Evolutionary conservation across 139 green algal genomes (phyloP).

Genomic region (Picochlorum sp.): DNA sequence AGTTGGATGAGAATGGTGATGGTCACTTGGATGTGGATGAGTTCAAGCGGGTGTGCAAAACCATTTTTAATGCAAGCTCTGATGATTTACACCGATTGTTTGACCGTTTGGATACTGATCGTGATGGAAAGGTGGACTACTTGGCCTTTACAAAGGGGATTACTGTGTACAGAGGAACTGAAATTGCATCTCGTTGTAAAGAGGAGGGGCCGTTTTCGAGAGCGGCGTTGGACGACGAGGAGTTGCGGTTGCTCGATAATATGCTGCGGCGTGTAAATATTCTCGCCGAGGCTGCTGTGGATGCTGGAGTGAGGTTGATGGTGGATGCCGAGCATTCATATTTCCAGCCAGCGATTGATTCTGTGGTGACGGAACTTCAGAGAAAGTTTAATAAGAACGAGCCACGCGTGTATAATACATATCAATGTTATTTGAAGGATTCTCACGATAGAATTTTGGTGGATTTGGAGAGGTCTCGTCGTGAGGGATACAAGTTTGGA

Average conservation of each 20-base stretch:
- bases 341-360: slow-evolving; percentile 84
- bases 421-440: slow-evolving; percentile 78
- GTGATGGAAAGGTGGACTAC: slow-evolving; percentile 14
- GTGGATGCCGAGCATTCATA: slow-evolving; percentile 85
- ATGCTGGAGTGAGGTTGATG: slow-evolving; percentile 60
- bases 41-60: slow-evolving; percentile 36
- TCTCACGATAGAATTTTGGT: slow-evolving; percentile 33
- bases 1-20: slow-evolving; percentile 58
- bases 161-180: slow-evolving; percentile 9
- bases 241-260: slow-evolving; percentile 56
- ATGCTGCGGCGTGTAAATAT: slow-evolving; percentile 55
- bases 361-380: slow-evolving; percentile 60
- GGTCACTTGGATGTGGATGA: slow-evolving; percentile 32
- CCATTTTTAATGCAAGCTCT: slow-evolving; percentile 29
- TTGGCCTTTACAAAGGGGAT: slow-evolving; percentile 11
- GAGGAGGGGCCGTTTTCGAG: slow-evolving; percentile 32
- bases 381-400: slow-evolving; percentile 53
- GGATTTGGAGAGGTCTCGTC: slow-evolving; percentile 56
- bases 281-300: slow-evolving; percentile 30
- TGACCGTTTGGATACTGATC: slow-evolving; percentile 26
- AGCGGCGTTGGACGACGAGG: slow-evolving; percentile 39
- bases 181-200: slow-evolving; percentile 43
- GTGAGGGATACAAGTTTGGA: slow-evolving; percentile 47
- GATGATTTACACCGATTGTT: slow-evolving; percentile 29
- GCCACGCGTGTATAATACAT: slow-evolving; percentile 69